A percentile compares a stretch with the other conserved stretches of the same genome.
Evolutionary conservation across 2,329 filamentous ascomycete genomes (phyloP).

Genomic region (Colletotrichum sp.): DNA sequence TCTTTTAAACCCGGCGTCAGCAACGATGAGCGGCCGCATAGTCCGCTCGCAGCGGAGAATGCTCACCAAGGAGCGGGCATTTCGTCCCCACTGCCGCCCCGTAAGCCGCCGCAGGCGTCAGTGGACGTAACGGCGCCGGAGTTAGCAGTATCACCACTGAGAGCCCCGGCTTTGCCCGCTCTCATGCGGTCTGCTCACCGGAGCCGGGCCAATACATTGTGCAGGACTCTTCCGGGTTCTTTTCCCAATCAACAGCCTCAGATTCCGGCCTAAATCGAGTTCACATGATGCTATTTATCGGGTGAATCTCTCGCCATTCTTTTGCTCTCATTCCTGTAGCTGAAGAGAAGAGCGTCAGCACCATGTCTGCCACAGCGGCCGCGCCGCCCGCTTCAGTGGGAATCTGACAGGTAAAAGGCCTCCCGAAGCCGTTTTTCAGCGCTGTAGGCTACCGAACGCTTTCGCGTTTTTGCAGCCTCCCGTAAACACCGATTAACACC

Average conservation of each 20-base stretch:
- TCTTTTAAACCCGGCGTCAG: not conserved
- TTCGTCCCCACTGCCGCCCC: not conserved
- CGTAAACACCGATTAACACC: not conserved
- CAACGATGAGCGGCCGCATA: not conserved
- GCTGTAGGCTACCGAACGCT: not conserved
- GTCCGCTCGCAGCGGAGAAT: not conserved
- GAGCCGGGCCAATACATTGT: not conserved
- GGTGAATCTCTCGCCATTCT: no score
- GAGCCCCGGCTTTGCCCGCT: not conserved
- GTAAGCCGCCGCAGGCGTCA: not conserved
- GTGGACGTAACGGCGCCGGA: not conserved
- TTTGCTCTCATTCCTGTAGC: not conserved
- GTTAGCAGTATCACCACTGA: slow-evolving; percentile 7
- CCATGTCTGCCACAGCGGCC: not conserved
- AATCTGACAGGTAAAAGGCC: not conserved
- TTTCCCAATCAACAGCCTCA: not conserved
- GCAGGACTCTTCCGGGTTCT: not conserved
- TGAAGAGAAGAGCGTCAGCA: not conserved
- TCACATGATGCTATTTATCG: not conserved
- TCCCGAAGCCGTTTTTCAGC: not conserved
- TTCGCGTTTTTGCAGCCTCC: not conserved
- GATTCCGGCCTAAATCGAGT: rapidly evolving
- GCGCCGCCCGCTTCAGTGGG: not conserved
- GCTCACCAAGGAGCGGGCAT: not conserved
- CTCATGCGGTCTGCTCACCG: not conserved